These are phyloP conservation scores for Kurtzmaniella quercitrusa DNA, from an alignment of 1,139 yeast genomes.

Conservation along the genomic window DNA sequence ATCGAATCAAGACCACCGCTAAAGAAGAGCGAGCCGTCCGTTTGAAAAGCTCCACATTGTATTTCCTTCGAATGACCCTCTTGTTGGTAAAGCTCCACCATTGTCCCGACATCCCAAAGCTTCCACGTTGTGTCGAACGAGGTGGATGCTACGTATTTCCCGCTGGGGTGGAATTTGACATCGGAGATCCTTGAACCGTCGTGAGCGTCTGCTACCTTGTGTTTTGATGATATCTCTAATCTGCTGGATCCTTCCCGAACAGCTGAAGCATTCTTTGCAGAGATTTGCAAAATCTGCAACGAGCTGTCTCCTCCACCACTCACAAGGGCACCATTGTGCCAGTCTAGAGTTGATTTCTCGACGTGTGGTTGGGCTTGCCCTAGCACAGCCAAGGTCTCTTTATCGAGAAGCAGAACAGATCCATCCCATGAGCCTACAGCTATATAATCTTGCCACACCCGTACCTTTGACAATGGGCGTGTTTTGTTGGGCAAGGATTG, in stretches of 20 bases:
- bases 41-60: conserved; percentile 59
- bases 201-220: conserved; percentile 1
- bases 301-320: conserved; percentile 69
- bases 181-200: conserved; percentile 46
- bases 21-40: conserved; percentile 73
- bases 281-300: conserved; percentile 42
- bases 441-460: conserved; percentile 41
- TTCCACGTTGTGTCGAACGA: conserved; percentile 90
- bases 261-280: conserved; percentile 8
- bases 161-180: conserved; percentile 65
- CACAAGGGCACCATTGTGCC: conserved; percentile 40
- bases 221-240: not conserved
- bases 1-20: conserved; percentile 81
- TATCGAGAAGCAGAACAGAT: conserved; percentile 46
- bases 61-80: conserved; percentile 87
- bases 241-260: too few species aligned
- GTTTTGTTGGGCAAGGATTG: conserved; percentile 56
- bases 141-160: conserved; percentile 56
- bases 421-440: conserved; percentile 91
- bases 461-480: conserved; percentile 63
- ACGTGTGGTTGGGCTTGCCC: conserved; percentile 33
- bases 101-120: conserved; percentile 66
- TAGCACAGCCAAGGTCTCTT: conserved; percentile 23
- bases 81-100: conserved; percentile 42
- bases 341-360: conserved; percentile 71